phyloP scores from a whole-genome alignment of 1,284 basidiomycete species.

The Boletus semigastroideus region DNA sequence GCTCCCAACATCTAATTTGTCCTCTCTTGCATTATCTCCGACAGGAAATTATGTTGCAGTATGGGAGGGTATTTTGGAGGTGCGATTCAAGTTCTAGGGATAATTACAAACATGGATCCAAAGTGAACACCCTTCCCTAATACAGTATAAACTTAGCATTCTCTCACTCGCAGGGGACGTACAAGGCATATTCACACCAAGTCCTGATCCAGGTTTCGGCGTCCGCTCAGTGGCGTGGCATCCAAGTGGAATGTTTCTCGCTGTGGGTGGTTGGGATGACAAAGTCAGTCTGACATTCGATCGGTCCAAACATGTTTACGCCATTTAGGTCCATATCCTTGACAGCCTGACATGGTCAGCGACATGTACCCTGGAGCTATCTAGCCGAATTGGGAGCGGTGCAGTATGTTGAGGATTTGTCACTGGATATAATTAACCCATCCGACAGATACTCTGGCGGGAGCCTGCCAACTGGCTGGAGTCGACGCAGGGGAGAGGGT shows the following conservation, averaged over 20 bases:
- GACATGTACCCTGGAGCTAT: conserved; percentile 63
- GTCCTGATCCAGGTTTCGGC: conserved; percentile 77
- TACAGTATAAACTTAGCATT: conserved; percentile 83
- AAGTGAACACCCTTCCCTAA: background rate
- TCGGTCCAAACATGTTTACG: conserved; percentile 1
- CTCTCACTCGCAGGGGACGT: conserved; percentile 70
- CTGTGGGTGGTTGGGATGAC: conserved; percentile 82
- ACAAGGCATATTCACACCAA: conserved; percentile 69
- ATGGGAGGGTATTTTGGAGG: conserved; percentile 82
- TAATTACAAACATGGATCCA: background rate
- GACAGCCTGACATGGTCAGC: conserved; percentile 78
- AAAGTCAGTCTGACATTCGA: conserved; percentile 48
- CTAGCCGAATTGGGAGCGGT: conserved; percentile 50
- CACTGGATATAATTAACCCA: background rate
- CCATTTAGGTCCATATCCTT: conserved; percentile 66
- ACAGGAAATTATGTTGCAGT: conserved; percentile 78
- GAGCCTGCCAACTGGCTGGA: conserved; percentile 82
- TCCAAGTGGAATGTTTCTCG: conserved; percentile 76
- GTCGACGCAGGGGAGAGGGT: conserved; percentile 74
- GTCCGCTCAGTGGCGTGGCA: conserved; percentile 79
- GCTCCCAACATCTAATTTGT: conserved; percentile 71
- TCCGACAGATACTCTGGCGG: conserved; percentile 67
- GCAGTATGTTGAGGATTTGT: conserved; percentile 46
- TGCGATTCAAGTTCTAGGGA: conserved; percentile 33
- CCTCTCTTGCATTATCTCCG: conserved; percentile 79